phyloP scores from a whole-genome alignment of 805 yeast genomes.

The Candida sakaeoensis region DNA sequence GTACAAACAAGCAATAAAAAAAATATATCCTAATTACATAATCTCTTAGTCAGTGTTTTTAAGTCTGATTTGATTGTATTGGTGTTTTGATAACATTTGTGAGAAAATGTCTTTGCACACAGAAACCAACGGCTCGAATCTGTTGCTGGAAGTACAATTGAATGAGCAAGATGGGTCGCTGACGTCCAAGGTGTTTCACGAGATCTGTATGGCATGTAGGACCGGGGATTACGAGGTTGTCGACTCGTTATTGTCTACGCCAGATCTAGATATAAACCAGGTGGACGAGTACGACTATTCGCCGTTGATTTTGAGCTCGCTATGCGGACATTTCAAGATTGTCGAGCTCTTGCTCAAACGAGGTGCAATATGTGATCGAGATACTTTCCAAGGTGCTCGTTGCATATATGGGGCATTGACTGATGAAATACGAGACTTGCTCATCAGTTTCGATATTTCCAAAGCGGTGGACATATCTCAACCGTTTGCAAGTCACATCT shows the following conservation, averaged over 20 bases:
- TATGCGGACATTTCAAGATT: conserved; percentile 69
- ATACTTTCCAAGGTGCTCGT: conserved; percentile 74
- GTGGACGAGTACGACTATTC: conserved; percentile 74
- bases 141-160: not conserved
- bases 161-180: conserved; percentile 1
- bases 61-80: no score
- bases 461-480: conserved; percentile 64
- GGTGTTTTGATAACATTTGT: no score
- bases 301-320: conserved; percentile 67
- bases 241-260: conserved; percentile 49
- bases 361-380: conserved; percentile 78
- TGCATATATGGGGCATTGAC: conserved; percentile 77
- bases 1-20: no score
- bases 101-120: not conserved
- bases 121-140: not conserved
- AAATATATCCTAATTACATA: no score
- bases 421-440: conserved; percentile 56
- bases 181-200: conserved; percentile 29
- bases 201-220: conserved; percentile 64
- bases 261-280: conserved; percentile 38
- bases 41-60: no score
- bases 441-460: conserved; percentile 60
- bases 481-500: conserved; percentile 70
- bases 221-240: conserved; percentile 64
- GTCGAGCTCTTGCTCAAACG: conserved; percentile 55